Conservation (phyloP, 2,329 filamentous ascomycete genomes). For the Aspergillus pseudoglaucus region DNA sequence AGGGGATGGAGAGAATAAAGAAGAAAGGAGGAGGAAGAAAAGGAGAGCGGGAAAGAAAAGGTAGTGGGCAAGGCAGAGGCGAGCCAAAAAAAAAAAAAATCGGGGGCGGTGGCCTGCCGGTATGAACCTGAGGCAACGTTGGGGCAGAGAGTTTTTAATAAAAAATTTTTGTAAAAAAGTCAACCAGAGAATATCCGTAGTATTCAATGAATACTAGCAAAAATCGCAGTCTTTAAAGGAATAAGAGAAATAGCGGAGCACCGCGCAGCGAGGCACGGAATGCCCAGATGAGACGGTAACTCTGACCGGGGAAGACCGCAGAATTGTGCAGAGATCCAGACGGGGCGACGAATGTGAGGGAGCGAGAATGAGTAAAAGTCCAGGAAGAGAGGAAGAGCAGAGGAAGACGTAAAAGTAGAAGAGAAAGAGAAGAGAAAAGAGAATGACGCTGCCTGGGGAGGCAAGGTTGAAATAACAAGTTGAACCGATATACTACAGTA, state of each 20-base stretch:
- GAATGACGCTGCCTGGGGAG: constrained; percentile 12
- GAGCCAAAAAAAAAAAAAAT: not conserved
- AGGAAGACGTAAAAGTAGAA: constrained; percentile 5
- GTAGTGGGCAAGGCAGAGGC: not conserved
- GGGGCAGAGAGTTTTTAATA: no score
- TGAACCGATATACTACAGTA: constrained; percentile 1
- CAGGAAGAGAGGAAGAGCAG: constrained; percentile 2
- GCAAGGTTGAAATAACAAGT: constrained; percentile 15
- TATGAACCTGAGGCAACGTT: not conserved
- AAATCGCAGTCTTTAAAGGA: not conserved
- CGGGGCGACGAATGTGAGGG: constrained; percentile 1
- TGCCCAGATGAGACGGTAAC: constrained; percentile 17
- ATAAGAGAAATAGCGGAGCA: constrained; percentile 5
- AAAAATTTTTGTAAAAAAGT: no score
- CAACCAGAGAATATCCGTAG: not conserved
- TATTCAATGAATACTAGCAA: no score
- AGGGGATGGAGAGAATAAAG: constrained; percentile 3
- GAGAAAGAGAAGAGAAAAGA: constrained; percentile 7
- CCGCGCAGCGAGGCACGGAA: constrained; percentile 13
- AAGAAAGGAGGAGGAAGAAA: constrained; percentile 3
- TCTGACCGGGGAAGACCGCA: constrained; percentile 12
- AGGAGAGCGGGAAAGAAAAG: constrained; percentile 5
- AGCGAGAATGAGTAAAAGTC: constrained; percentile 3
- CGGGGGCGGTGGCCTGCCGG: not conserved
- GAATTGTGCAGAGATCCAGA: constrained; percentile 6